phyloP scores from a whole-genome alignment of 2,329 filamentous ascomycete species.

The Monilinia aucupariae region DNA sequence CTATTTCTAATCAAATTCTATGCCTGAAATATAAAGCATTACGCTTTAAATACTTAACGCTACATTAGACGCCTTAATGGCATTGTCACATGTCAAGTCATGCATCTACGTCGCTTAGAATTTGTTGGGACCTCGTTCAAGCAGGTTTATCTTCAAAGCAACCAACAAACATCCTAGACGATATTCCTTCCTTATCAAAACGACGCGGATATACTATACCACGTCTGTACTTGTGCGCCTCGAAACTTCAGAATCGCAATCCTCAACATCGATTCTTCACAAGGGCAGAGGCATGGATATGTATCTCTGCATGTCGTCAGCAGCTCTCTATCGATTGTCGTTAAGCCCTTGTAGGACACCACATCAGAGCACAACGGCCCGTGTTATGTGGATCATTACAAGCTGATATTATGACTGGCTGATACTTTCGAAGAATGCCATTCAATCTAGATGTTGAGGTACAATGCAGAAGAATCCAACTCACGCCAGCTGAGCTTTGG shows the following conservation, averaged over 20 bases:
- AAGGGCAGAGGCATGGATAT: background rate
- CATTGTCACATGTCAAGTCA: background rate
- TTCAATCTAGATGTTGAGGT: background rate
- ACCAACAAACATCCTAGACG: background rate
- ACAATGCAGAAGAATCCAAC: background rate
- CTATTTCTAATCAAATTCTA: too few relatives aligned
- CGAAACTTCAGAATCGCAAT: background rate
- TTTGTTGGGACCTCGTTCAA: slow-evolving; percentile 7
- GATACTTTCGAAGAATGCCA: background rate
- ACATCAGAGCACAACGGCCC: background rate
- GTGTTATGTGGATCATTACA: background rate
- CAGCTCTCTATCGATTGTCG: background rate
- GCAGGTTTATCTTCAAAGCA: background rate
- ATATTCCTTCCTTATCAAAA: background rate
- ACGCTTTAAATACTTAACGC: too few relatives aligned
- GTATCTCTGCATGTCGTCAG: background rate
- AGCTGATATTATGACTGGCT: background rate
- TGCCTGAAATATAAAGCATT: too few relatives aligned
- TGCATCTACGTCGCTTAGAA: background rate
- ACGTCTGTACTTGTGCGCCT: background rate
- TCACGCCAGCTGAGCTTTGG: slow-evolving; percentile 4
- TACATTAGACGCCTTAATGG: background rate
- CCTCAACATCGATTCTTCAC: background rate
- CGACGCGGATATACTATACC: background rate
- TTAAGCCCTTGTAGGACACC: background rate